Conservation (phyloP, 2,329 filamentous ascomycete species). For the Coniochaeta sp. region DNA sequence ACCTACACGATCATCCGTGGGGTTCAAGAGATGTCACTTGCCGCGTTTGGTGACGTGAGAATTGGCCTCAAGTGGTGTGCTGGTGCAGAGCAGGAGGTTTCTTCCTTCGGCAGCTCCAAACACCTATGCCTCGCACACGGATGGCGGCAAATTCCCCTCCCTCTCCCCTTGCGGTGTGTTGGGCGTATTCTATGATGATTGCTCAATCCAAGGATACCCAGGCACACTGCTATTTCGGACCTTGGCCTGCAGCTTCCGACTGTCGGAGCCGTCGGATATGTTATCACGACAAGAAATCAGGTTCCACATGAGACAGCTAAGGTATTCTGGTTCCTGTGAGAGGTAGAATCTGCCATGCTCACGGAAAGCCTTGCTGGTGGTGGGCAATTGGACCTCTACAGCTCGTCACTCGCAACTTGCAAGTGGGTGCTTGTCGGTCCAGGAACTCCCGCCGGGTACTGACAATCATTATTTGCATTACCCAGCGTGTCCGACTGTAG, state of each 20-base stretch:
- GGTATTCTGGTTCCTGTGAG: neutral
- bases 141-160: no score
- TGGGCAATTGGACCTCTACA: neutral
- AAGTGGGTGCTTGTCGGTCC: neutral
- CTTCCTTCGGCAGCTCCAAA: neutral
- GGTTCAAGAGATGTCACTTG: neutral
- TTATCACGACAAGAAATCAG: neutral
- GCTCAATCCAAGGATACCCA: neutral
- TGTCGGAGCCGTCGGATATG: neutral
- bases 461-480: neutral
- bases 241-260: neutral
- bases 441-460: neutral
- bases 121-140: neutral
- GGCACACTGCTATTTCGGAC: neutral
- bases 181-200: neutral
- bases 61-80: neutral
- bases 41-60: neutral
- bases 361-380: neutral
- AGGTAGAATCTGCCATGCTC: neutral
- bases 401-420: neutral
- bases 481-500: neutral
- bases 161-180: neutral
- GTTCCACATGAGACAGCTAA: neutral
- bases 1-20: neutral
- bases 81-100: neutral